Base-by-base conservation (phyloP, 441 rosid species). In the Jatropha multifida region DNA sequence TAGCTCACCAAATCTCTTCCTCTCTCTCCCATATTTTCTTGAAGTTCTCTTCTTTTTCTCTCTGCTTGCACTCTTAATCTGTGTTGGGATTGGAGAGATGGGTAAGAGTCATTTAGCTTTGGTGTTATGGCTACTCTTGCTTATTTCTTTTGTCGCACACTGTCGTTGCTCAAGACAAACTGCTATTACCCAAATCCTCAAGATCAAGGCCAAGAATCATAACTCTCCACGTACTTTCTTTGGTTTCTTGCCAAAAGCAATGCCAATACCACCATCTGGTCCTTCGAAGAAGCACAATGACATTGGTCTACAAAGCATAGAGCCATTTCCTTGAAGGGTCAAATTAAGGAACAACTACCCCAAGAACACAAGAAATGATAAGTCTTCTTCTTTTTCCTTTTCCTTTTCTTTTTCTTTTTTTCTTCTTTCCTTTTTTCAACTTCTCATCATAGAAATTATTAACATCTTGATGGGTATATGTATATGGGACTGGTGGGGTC, bases 251-350 rank as follows among this genome's bases (percentile, higher is more conserved):
- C 97, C 96, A 0, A 92, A 89, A 79, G 75, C 82, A 79, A 78
- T 84, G 71, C 89, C 88, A 23, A 84, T 90, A 77, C 96, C 96
- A 59, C 90, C 87, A 41, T 92, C 97, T 58, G 96, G 83, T 65
- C 97, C 97, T 72, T 92, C 97, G 6, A 90, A 72, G 83, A 66
- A 76, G 79, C 97, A 92, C 85, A 90, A 92, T 71, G 81, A 27
- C 77, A 78, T 86, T 26, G 92, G 94, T 18, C 64, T 87, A 37
- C 82, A 84, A 70, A 86, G 88, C 73, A 70, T 80, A 20, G 46
- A 46, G 49, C 67, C 71, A 56, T 74, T 42, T 27, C 93, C 92
- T 40, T 90, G 85, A 87, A 77, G 54, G 38, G 7, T 7, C 38
- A 46, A 42, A 54, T 32, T 32, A 32, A 32, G 14, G 5, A 9